Conservation (phyloP, 2,329 filamentous ascomycete species). For the Dothistroma pini region DNA sequence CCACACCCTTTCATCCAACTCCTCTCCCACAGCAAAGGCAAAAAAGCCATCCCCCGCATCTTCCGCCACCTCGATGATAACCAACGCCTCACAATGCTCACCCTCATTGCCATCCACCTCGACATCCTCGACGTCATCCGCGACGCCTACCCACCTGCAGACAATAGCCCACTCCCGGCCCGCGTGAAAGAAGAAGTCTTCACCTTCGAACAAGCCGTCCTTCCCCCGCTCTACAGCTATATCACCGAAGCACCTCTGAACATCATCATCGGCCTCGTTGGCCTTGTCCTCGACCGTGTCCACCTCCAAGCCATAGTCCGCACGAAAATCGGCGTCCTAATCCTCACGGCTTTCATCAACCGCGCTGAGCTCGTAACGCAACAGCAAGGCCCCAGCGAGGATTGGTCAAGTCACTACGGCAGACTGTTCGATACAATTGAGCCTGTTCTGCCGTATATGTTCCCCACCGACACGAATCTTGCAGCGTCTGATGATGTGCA, state of each 20-base stretch:
- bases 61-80: constrained; percentile 91
- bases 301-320: constrained; percentile 81
- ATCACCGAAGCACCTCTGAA: constrained; percentile 86
- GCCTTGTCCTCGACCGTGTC: constrained; percentile 74
- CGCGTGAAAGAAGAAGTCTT: constrained; percentile 88
- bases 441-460: constrained; percentile 76
- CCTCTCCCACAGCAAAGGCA: constrained; percentile 90
- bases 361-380: constrained; percentile 92
- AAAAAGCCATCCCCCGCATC: constrained; percentile 90
- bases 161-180: constrained; percentile 68
- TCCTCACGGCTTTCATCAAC: constrained; percentile 91
- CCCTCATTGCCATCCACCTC: constrained; percentile 91
- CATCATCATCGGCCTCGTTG: constrained; percentile 85
- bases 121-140: constrained; percentile 89
- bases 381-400: constrained; percentile 60
- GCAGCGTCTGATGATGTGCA: constrained; percentile 72
- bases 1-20: constrained; percentile 94
- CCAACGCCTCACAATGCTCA: constrained; percentile 90
- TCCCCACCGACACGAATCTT: constrained; percentile 85
- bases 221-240: constrained; percentile 84
- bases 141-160: constrained; percentile 66
- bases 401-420: constrained; percentile 78
- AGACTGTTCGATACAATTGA: constrained; percentile 84
- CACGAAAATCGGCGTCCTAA: constrained; percentile 81
- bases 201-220: constrained; percentile 80